A percentile compares a stretch with the other conserved stretches of the same genome.
Conservation (phyloP, 306 rosid species). For the Lathyrus tuberosus region DNA sequence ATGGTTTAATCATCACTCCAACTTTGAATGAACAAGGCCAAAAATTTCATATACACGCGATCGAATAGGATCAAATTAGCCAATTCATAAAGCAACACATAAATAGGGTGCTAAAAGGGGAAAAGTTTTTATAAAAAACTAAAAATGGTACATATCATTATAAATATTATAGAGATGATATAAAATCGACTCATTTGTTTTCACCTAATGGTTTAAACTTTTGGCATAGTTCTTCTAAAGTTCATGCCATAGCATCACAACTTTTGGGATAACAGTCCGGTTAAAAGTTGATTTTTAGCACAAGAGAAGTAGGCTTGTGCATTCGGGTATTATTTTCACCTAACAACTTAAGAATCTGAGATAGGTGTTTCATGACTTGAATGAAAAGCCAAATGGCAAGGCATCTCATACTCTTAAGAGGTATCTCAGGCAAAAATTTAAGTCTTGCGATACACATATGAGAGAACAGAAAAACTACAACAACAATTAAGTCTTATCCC, state of each 20-base stretch:
- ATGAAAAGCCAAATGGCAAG: too few species aligned
- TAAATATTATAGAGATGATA: neutral
- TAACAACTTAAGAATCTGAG: too few species aligned
- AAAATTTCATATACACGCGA: neutral
- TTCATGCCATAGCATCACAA: neutral
- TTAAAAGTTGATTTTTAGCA: neutral
- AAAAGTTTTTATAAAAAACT: neutral
- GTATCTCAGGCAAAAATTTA: too few species aligned
- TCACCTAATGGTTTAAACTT: neutral
- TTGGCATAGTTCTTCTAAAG: neutral
- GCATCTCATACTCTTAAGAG: too few species aligned
- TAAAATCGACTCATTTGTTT: neutral
- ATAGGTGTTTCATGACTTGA: too few species aligned
- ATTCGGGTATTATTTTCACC: neutral
- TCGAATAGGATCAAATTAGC: neutral
- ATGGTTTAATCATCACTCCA: slow-evolving; percentile 1
- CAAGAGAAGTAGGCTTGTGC: neutral
- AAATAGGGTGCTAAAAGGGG: neutral
- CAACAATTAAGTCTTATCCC: too few species aligned
- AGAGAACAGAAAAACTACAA: too few species aligned
- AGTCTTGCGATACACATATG: too few species aligned
- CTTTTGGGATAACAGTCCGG: neutral
- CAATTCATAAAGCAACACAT: neutral
- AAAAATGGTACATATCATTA: neutral
- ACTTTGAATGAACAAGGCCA: neutral